These are phyloP conservation scores for Polytolypa hystricis DNA, from an alignment of 2,329 filamentous ascomycete genomes.

Conservation along the genomic window DNA sequence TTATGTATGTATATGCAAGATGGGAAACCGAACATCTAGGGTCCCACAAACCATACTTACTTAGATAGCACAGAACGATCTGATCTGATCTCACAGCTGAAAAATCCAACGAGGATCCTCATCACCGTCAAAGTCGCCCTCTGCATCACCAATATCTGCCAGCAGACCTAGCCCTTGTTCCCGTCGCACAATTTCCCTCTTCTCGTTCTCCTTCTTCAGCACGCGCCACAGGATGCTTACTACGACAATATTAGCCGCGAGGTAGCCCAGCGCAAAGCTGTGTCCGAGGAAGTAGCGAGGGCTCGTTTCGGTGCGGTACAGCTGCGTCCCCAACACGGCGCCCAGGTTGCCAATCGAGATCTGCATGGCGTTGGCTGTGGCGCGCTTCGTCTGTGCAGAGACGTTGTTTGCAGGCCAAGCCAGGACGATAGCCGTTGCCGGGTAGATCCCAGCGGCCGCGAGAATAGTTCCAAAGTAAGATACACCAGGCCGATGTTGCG, in stretches of 20 bases:
- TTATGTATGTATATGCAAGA: too few species aligned
- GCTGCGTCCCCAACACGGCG: slow-evolving; percentile 57
- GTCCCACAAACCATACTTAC: too few species aligned
- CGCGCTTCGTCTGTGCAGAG: slow-evolving; percentile 58
- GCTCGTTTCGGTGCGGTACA: slow-evolving; percentile 51
- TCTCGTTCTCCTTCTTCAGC: slow-evolving; percentile 48
- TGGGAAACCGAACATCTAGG: too few species aligned
- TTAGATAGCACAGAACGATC: too few species aligned
- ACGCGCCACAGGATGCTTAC: slow-evolving; percentile 43
- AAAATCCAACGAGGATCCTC: slow-evolving; percentile 57
- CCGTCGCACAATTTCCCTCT: slow-evolving; percentile 38
- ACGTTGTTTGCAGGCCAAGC: slow-evolving; percentile 65
- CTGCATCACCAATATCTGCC: slow-evolving; percentile 39
- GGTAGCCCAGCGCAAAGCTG: slow-evolving; percentile 53
- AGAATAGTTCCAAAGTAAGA: slow-evolving; percentile 54
- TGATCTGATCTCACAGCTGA: slow-evolving; percentile 46
- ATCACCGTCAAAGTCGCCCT: slow-evolving; percentile 49
- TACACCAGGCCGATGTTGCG: slow-evolving; percentile 43
- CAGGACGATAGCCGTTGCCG: slow-evolving; percentile 48
- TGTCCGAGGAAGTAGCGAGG: slow-evolving; percentile 58
- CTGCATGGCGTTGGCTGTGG: slow-evolving; percentile 58
- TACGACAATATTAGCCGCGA: slow-evolving; percentile 47
- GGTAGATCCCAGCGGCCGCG: slow-evolving; percentile 57
- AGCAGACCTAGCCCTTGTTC: slow-evolving; percentile 22
- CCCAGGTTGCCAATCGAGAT: slow-evolving; percentile 61